These are phyloP conservation scores for Mesembryanthemum crystallinum DNA, from an alignment of 148 eudicot genomes.

Conservation along the genomic window DNA sequence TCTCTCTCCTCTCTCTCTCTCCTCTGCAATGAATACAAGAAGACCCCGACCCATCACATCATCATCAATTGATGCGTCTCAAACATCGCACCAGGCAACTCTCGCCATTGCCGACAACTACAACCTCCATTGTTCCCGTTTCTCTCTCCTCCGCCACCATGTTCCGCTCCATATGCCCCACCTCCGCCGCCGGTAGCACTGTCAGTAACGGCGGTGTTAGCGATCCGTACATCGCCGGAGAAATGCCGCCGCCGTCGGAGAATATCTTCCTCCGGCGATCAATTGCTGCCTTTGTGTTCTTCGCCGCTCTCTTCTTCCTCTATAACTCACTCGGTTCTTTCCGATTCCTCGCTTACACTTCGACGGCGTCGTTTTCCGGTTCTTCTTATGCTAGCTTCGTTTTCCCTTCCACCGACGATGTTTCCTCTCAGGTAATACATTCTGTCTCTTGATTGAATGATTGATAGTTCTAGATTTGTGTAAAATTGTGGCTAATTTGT, in stretches of 20 bases:
- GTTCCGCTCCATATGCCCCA: slow-evolving; percentile 22
- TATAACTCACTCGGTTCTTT: slow-evolving; percentile 30
- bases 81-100: neutral
- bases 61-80: neutral
- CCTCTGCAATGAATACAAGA: neutral
- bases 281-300: slow-evolving; percentile 18
- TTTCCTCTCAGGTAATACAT: slow-evolving; percentile 23
- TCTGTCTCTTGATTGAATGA: neutral
- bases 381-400: slow-evolving; percentile 17
- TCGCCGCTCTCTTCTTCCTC: slow-evolving; percentile 27
- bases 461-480: too few species aligned
- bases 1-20: neutral
- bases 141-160: slow-evolving; percentile 8
- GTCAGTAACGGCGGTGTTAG: neutral
- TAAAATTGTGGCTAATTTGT: neutral
- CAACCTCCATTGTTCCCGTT: neutral
- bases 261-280: slow-evolving; percentile 29
- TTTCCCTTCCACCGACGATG: slow-evolving; percentile 16
- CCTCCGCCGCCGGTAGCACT: slow-evolving; percentile 2
- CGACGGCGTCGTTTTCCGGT: slow-evolving; percentile 9
- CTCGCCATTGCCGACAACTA: neutral
- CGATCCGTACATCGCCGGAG: neutral
- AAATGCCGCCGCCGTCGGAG: slow-evolving; percentile 15
- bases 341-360: slow-evolving; percentile 13
- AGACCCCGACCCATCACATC: neutral